Evolutionary conservation across 805 yeast species (phyloP), one percentile per base, ranked within the genome.

Genomic region (Torulaspora indica): DNA sequence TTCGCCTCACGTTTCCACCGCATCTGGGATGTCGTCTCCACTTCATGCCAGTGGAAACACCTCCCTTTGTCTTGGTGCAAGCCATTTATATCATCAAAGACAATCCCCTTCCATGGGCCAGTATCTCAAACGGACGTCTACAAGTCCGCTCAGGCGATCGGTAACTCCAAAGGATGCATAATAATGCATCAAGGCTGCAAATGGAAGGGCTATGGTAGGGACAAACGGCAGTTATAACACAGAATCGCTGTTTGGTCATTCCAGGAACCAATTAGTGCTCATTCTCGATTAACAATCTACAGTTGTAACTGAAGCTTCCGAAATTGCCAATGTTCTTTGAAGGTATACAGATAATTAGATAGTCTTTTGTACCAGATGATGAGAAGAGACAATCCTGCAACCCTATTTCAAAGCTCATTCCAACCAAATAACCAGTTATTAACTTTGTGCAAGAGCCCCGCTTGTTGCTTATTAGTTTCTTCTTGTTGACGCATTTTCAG

Each of bases 351-450:
- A 18, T 29, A 22, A 30, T 38, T 30, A 30, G 15, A 38, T 33
- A 38, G 24, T 38, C 30, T 15, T 31, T 31, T 29, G 9, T 18
- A 28, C 14, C 15, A 22, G 14, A 18, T 14, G 25, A 7, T 12
- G 17, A 18, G 8, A 23, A 25, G 28, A 25, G 28, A 25, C 28
- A 25, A 25, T 23, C n/a, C 28, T 25, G 28, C 28, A 25, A 25
- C 28, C 37, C 10, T 22, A 5, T 17, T n/a, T 52, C 43, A 67
- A 38, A 72, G 56, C 37, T 74, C 76, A 40, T 75, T 78, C 78
- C 78, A 76, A 2, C 79, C 79, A 53, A 76, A 76, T 20, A 76
- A 58, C 60, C 76, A 60, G 54, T 76, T 76, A 47, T 68, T 72
- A 4, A 75, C 70, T 37, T 52, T 59, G n/a, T 52, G 56, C 20